Evolutionary conservation across 495 filamentous ascomycete species (phyloP), one percentile per base, ranked within the genome.

Genomic region (Jackrogersella minutella): DNA sequence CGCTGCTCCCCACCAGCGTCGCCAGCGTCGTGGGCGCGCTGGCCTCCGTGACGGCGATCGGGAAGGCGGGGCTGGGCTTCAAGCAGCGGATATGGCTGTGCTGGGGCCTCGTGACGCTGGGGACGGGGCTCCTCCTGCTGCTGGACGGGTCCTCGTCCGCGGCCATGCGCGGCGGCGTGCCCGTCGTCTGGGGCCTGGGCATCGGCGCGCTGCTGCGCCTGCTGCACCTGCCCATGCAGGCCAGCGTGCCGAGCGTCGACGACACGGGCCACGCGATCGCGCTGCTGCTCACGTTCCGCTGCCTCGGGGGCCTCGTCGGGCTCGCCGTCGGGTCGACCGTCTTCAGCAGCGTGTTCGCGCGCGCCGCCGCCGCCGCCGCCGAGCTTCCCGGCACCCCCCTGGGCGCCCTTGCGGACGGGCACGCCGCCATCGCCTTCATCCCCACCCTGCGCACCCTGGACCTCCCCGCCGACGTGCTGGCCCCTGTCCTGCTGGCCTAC

Each of bases 211-310:
- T 76, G 2, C 47, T 73, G n/a, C 52, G 59, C 64, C 53, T 56
- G n/a, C 63, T 63, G 3, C 57, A 66, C 16, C 39, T 77, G 3
- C 74, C 76, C 8, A 75, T 78, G 66, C 74, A 78, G 58, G 77
- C 78, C 6, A 78, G 76, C 63, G 73, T 73, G 9, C 33, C 53
- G 4, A 63, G 58, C 24, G 76, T 76, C 7, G 76, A 80, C 43
- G 79, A 82, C 49, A 65, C 41, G n/a, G 79, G 78, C 19, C 56
- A 80, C 7, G 78, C 79, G 0, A 69, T 74, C 19, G 78, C 74
- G 4, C 52, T 75, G 4, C 43, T 80, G 2, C 56, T 81, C 0
- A 67, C 70, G 1, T 72, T 80, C 54, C 79, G 79, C 0, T 66
- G 81, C 17, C 72, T 81, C 14, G 79, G 79, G 0, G 75, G 68